A percentile compares a stretch with the other conserved stretches of the same genome.
Conservation (phyloP, 1,284 basidiomycete species). For the Rhodotorula sp. region DNA sequence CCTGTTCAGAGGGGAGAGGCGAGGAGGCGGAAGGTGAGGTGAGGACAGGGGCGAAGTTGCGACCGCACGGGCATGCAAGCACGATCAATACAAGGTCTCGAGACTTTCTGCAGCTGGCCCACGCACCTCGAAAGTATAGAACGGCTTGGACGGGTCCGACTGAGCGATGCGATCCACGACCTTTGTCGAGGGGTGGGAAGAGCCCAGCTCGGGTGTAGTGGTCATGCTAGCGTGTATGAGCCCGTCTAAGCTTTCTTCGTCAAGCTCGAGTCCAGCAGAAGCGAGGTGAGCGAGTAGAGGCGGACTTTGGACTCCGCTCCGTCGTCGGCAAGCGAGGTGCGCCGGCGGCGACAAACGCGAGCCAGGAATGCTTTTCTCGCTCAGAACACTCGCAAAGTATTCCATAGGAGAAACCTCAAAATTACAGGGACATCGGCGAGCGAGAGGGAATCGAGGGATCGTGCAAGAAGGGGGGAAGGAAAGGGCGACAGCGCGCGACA, state of each 20-base stretch:
- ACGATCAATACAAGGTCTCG: no score
- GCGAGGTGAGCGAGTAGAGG: not conserved
- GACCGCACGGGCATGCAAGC: no score
- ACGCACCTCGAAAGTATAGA: conserved; percentile 43
- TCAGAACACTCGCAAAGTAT: not conserved
- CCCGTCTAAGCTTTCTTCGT: no score
- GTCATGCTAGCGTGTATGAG: conserved; percentile 3
- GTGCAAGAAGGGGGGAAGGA: not conserved
- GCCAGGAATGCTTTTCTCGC: not conserved
- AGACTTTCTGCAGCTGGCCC: no score
- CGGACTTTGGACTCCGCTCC: not conserved
- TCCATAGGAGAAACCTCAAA: not conserved
- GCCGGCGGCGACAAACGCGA: no score
- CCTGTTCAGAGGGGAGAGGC: conserved; percentile 12
- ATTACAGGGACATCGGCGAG: conserved; percentile 4
- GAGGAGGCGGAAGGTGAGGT: not conserved
- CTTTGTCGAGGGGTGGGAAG: conserved; percentile 9
- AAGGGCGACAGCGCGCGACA: not conserved
- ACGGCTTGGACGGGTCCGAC: conserved; percentile 26
- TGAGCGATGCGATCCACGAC: conserved; percentile 33
- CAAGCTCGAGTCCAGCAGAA: not conserved
- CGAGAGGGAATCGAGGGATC: not conserved
- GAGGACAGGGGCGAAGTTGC: not conserved
- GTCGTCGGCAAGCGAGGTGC: no score
- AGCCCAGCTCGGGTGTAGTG: conserved; percentile 24